These are phyloP conservation scores for Evernia prunastri DNA, from an alignment of 495 filamentous ascomycete species.

Conservation along the genomic window DNA sequence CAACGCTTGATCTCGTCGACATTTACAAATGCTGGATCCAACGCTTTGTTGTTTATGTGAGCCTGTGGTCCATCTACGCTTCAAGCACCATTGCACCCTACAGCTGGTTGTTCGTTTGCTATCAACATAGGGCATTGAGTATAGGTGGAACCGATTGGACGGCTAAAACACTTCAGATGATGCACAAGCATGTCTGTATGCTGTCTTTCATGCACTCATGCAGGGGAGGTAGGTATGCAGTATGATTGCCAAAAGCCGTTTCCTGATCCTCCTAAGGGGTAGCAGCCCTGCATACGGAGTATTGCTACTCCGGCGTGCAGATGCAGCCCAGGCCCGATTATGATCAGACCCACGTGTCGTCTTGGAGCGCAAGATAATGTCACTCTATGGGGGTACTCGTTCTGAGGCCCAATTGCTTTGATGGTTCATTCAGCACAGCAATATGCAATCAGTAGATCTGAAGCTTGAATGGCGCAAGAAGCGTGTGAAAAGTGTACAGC, in stretches of 20 bases:
- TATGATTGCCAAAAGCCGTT: neutral
- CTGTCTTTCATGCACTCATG: slow-evolving; percentile 2
- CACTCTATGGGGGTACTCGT: neutral
- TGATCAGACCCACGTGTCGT: neutral
- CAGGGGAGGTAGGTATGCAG: neutral
- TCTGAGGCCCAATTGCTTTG: slow-evolving; percentile 5
- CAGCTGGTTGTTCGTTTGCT: neutral
- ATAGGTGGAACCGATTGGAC: neutral
- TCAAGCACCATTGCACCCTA: neutral
- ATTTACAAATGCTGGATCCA: neutral
- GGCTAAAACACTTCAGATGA: neutral
- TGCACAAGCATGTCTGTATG: neutral
- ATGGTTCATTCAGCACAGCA: neutral
- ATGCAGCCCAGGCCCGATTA: neutral
- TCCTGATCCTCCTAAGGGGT: neutral
- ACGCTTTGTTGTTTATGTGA: neutral
- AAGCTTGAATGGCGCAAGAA: neutral
- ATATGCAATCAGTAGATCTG: neutral
- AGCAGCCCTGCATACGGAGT: neutral
- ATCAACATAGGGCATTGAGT: neutral
- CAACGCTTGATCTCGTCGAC: neutral
- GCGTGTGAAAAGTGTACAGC: neutral
- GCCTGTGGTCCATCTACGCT: neutral
- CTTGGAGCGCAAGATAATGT: neutral
- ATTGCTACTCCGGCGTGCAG: neutral